Percentiles rank a stretch among this genome's conserved stretches.
These are phyloP conservation scores for Persicaria tinctoria DNA, from an alignment of 148 eudicot species.

Conservation along the genomic window DNA sequence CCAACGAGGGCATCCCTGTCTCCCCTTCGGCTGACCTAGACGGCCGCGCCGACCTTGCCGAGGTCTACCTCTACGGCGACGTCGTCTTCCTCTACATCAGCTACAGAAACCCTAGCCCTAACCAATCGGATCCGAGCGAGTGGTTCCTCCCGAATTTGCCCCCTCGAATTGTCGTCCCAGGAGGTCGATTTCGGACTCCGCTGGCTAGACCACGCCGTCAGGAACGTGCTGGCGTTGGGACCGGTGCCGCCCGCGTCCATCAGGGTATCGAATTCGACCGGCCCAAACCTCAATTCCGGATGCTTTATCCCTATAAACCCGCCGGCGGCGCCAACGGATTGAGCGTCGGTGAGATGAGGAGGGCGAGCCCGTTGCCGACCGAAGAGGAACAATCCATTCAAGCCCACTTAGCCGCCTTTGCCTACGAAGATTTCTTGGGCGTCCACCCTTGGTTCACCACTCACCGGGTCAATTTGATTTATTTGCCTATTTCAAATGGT, in stretches of 20 bases:
- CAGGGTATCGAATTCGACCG: no score
- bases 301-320: no score
- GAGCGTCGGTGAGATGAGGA: no score
- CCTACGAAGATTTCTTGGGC: no score
- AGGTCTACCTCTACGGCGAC: conserved; percentile 72
- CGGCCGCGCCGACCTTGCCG: conserved; percentile 33
- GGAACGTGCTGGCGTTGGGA: conserved; percentile 62
- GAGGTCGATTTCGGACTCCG: conserved; percentile 63
- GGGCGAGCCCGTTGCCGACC: no score
- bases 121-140: neutral
- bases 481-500: no score
- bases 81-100: conserved; percentile 69
- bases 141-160: conserved; percentile 73
- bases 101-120: conserved; percentile 11
- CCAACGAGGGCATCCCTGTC: conserved; percentile 48
- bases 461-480: no score
- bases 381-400: no score
- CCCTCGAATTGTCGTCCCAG: conserved; percentile 23
- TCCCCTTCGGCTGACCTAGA: conserved; percentile 27
- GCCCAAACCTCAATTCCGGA: no score
- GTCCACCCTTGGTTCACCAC: no score
- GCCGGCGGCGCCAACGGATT: no score
- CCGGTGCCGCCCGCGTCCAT: conserved; percentile 39
- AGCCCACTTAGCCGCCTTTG: no score
- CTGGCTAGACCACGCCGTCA: conserved; percentile 77